phyloP scores from a whole-genome alignment of 495 filamentous ascomycete genomes.

The Viridothelium virens region DNA sequence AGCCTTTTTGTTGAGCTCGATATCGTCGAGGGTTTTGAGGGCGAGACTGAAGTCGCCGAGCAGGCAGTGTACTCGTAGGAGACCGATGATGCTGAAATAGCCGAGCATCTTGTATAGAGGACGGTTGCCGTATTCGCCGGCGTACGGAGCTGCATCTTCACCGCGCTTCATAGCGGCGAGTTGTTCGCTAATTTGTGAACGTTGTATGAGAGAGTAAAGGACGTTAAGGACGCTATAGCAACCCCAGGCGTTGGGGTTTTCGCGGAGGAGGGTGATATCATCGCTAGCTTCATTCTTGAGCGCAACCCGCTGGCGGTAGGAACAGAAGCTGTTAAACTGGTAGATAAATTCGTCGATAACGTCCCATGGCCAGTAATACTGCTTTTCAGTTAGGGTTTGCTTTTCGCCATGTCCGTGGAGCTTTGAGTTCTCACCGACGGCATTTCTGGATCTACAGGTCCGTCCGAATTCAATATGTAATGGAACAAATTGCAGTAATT shows the following conservation, averaged over 20 bases:
- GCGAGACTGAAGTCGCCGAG: conserved; percentile 97
- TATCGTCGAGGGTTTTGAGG: conserved; percentile 96
- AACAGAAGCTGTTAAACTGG: conserved; percentile 99
- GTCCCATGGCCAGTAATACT: conserved; percentile 99
- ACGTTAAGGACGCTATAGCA: conserved; percentile 99
- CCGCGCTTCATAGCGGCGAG: conserved; percentile 86
- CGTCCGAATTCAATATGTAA: conserved; percentile 97
- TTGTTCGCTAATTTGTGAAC: conserved; percentile 96
- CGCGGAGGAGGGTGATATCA: conserved; percentile 80
- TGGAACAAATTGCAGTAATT: conserved; percentile 98
- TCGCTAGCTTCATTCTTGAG: conserved; percentile 77
- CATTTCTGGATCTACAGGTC: conserved; percentile 90
- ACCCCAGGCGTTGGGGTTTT: conserved; percentile 98
- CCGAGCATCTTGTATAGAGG: conserved; percentile 95
- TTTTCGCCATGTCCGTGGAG: background rate
- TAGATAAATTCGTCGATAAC: conserved; percentile 99
- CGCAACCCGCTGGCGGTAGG: conserved; percentile 85
- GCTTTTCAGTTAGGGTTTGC: conserved; percentile 14
- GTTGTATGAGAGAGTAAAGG: conserved; percentile 95
- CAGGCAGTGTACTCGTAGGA: conserved; percentile 91
- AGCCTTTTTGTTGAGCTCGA: conserved; percentile 99
- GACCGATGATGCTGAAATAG: conserved; percentile 97
- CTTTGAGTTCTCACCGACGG: conserved; percentile 58
- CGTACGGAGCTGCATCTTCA: conserved; percentile 74
- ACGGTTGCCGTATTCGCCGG: conserved; percentile 89